Base-by-base conservation (phyloP, 2,329 filamentous ascomycete species). In the Colletotrichum tamarilloi region DNA sequence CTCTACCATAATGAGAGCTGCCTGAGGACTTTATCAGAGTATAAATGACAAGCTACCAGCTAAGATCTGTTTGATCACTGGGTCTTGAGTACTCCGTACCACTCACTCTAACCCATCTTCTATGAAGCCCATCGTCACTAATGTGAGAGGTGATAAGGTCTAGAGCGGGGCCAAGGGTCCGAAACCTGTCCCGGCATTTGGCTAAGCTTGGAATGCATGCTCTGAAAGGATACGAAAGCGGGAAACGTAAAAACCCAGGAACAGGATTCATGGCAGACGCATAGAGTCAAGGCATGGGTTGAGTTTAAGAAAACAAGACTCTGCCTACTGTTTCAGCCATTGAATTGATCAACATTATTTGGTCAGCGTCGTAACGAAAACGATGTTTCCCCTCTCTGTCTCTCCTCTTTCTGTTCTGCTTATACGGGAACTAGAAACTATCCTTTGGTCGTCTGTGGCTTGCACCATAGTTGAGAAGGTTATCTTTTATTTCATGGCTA, bases 241-340 rank as follows among this genome's bases (percentile, higher is more conserved):
- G 42, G 46, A 42, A 42, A 56, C 30, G n/a, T 12, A 42, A 22
- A 42, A 42, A 7, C 38, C 30, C 30, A 57, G 19, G 38, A 30
- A 52, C 52, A 35, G n/a, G 12, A 62, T 32, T 24, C 42, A n/a
- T 59, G 16, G 26, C 24, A 42, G 38, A 42, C 12, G 65, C 66
- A 46, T 69, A n/a, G 42, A 55, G 70, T 72, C 70, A 69, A 49
- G 70, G 66, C 66, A 66, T 38, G 24, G 56, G 70, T 38, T 30
- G 56, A 68, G 46, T 59, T 53, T 56, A 16, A 32, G 19, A 26
- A 35, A 35, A 14, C 59, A 59, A 64, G 30, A 32, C 66, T 60
- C 19, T 59, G 22, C 59, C 6, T 24, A 55, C 24, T 62, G 70
- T 72, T 64, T 72, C 70, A 64, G 59, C 14, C 42, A 28, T 55